These are phyloP conservation scores for Vigna trinervia DNA, from an alignment of 306 rosid species.

Conservation along the genomic window DNA sequence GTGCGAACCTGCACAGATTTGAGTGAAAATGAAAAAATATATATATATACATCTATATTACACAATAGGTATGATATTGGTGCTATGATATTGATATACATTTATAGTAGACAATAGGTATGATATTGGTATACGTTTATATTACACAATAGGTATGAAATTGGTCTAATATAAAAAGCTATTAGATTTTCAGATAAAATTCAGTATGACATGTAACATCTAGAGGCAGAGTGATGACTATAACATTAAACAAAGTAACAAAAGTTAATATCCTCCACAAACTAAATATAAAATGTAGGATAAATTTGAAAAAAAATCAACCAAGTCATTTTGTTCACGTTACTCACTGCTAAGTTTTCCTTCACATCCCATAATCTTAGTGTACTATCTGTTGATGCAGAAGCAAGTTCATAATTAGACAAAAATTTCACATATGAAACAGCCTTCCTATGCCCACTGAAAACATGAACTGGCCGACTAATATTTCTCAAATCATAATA, in stretches of 20 bases:
- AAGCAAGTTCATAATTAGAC: slow-evolving; percentile 88
- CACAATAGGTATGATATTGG: too few species aligned
- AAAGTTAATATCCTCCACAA: slow-evolving; percentile 30
- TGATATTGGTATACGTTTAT: too few species aligned
- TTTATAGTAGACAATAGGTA: too few species aligned
- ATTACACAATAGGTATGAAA: not conserved
- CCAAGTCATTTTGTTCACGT: slow-evolving; percentile 27
- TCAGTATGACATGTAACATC: slow-evolving; percentile 16
- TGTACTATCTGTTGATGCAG: slow-evolving; percentile 97
- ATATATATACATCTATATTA: not conserved
- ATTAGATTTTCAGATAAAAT: slow-evolving; percentile 7
- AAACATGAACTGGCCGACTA: slow-evolving; percentile 86
- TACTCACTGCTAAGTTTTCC: slow-evolving; percentile 79
- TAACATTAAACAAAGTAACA: not conserved
- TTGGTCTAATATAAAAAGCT: not conserved
- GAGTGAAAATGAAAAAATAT: not conserved
- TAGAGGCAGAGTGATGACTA: not conserved
- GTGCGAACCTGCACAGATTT: slow-evolving; percentile 72
- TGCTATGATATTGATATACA: too few species aligned
- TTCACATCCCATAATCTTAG: slow-evolving; percentile 94
- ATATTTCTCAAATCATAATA: slow-evolving; percentile 88
- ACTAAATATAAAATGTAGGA: slow-evolving; percentile 37
- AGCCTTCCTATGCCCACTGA: slow-evolving; percentile 88
- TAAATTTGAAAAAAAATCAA: slow-evolving; percentile 12
- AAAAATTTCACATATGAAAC: slow-evolving; percentile 96